phyloP scores from a whole-genome alignment of 495 filamentous ascomycete species.

The Acidiella bohemica region DNA sequence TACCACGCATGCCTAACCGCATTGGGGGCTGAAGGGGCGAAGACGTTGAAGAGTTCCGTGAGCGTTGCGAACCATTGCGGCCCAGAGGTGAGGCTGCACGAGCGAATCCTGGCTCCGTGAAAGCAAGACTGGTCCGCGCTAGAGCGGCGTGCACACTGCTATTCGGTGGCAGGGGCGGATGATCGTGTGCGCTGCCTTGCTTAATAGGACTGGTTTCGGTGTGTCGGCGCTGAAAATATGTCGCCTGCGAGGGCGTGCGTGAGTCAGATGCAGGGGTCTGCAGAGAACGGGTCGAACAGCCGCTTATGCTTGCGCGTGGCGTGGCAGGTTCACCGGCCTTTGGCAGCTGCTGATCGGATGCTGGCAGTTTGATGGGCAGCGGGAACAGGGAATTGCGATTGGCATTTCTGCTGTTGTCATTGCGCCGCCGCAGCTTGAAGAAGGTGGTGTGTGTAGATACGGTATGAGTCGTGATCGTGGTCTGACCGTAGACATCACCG shows the following conservation, averaged over 20 bases:
- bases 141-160: slow-evolving; percentile 39
- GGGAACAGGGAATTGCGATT: slow-evolving; percentile 80
- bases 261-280: slow-evolving; percentile 26
- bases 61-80: slow-evolving; percentile 51
- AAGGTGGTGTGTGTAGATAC: slow-evolving; percentile 55
- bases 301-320: slow-evolving; percentile 38
- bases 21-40: slow-evolving; percentile 46
- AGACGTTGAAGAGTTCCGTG: slow-evolving; percentile 55
- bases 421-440: slow-evolving; percentile 70
- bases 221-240: slow-evolving; percentile 16
- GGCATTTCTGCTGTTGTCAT: too few relatives aligned
- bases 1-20: slow-evolving; percentile 44
- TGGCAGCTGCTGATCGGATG: slow-evolving; percentile 21
- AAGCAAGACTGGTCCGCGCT: slow-evolving; percentile 29
- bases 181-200: slow-evolving; percentile 22
- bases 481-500: slow-evolving; percentile 53
- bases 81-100: too few relatives aligned
- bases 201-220: slow-evolving; percentile 21
- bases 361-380: slow-evolving; percentile 48
- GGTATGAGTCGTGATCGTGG: slow-evolving; percentile 49
- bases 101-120: slow-evolving; percentile 29
- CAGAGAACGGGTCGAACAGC: slow-evolving; percentile 20
- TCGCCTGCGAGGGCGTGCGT: slow-evolving; percentile 22
- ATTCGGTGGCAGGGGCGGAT: slow-evolving; percentile 25
- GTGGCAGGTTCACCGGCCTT: slow-evolving; percentile 30